Conservation (phyloP, 371 early-diverging fungal species). For the Mucor lusitanicus region DNA sequence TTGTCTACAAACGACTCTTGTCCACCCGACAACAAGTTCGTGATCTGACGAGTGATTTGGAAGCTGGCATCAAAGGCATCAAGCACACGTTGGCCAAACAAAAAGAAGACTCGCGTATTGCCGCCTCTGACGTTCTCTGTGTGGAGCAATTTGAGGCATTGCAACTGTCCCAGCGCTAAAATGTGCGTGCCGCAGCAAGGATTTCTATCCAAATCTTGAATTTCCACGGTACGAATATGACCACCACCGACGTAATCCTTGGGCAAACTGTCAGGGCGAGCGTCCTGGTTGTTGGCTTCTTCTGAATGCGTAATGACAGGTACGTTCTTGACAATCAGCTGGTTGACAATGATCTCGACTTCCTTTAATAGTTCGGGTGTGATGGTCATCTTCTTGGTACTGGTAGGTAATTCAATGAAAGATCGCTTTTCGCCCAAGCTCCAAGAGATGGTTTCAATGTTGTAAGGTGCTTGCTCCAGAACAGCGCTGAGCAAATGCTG, state of each 20-base stretch:
- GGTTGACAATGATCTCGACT: slow-evolving; percentile 60
- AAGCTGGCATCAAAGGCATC: slow-evolving; percentile 48
- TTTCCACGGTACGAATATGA: slow-evolving; percentile 62
- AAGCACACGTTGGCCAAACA: slow-evolving; percentile 67
- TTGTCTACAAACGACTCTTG: slow-evolving; percentile 66
- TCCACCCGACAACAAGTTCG: slow-evolving; percentile 55
- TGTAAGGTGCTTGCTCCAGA: slow-evolving; percentile 60
- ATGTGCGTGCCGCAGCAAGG: slow-evolving; percentile 89
- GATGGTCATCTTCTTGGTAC: slow-evolving; percentile 29
- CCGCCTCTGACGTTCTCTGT: slow-evolving; percentile 73
- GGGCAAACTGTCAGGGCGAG: slow-evolving; percentile 58
- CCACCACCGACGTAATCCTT: slow-evolving; percentile 65
- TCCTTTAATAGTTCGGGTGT: slow-evolving; percentile 46
- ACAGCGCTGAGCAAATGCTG: slow-evolving; percentile 78
- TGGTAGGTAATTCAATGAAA: slow-evolving; percentile 61
- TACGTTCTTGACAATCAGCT: slow-evolving; percentile 55
- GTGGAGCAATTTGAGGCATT: slow-evolving; percentile 63
- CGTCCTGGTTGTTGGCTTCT: slow-evolving; percentile 29
- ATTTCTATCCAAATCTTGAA: slow-evolving; percentile 61
- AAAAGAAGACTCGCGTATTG: slow-evolving; percentile 69
- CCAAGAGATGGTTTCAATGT: slow-evolving; percentile 72
- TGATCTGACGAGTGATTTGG: slow-evolving; percentile 50
- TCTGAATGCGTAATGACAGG: slow-evolving; percentile 50
- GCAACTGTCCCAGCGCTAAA: slow-evolving; percentile 58
- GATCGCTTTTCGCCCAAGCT: slow-evolving; percentile 59